A percentile compares a stretch with the other conserved stretches of the same genome.
Evolutionary conservation across 495 filamentous ascomycete species (phyloP).

Genomic region (Poronia punctata): DNA sequence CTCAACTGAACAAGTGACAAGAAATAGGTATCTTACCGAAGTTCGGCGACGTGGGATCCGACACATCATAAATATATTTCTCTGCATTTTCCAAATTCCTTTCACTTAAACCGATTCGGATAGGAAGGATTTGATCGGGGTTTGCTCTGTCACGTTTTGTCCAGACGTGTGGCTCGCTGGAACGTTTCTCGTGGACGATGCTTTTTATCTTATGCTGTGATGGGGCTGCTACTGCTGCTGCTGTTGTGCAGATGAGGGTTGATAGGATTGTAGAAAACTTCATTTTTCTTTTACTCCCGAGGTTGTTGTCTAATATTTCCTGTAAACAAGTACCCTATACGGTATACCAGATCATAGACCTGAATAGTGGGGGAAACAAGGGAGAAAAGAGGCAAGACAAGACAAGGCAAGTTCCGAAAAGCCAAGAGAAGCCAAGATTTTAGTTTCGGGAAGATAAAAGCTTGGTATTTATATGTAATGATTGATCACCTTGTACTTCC

Average conservation of each 20-base stretch:
- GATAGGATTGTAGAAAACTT: slow-evolving; percentile 4
- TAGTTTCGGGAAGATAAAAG: slow-evolving; percentile 1
- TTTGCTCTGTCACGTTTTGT: slow-evolving; percentile 14
- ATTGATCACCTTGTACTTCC: too few species aligned
- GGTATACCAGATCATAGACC: background rate
- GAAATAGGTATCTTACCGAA: slow-evolving; percentile 49
- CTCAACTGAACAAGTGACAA: slow-evolving; percentile 24
- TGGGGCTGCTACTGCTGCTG: slow-evolving; percentile 2
- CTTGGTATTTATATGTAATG: slow-evolving; percentile 6
- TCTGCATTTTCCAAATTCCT: slow-evolving; percentile 46
- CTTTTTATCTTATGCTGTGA: slow-evolving; percentile 1
- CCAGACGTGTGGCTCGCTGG: slow-evolving; percentile 8
- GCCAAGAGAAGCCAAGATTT: slow-evolving; percentile 1
- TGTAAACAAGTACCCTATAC: too few species aligned
- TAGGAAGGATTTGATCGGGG: slow-evolving; percentile 34
- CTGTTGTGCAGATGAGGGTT: slow-evolving; percentile 1
- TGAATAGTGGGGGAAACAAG: background rate
- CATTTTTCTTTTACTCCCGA: too few species aligned
- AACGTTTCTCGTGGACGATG: slow-evolving; percentile 9
- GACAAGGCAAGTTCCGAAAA: too few species aligned
- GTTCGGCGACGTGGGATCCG: slow-evolving; percentile 33
- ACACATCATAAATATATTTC: slow-evolving; percentile 32
- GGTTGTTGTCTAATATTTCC: too few species aligned
- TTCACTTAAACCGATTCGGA: slow-evolving; percentile 51
- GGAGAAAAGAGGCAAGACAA: slow-evolving; percentile 10